These are phyloP conservation scores for Umbelopsis isabellina DNA, from an alignment of 192 early-diverging fungal species.

Conservation along the genomic window DNA sequence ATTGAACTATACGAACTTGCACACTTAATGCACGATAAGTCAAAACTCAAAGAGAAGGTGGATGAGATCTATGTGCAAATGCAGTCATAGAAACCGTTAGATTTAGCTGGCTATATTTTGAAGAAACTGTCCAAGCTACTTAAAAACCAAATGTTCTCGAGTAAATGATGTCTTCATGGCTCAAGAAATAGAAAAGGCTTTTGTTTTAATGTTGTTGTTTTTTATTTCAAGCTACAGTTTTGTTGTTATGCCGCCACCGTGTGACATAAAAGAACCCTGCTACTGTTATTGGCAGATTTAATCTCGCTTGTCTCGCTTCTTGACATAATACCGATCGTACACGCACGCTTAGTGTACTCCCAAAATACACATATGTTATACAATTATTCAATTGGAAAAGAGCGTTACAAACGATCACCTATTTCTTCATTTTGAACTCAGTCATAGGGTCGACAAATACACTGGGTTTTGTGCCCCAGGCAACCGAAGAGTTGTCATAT, in stretches of 20 bases:
- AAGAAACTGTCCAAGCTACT: background rate
- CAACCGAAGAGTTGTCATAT: background rate
- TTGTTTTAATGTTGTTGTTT: too few relatives aligned
- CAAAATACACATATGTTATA: background rate
- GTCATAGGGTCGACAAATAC: conserved; percentile 11
- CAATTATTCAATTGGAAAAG: conserved; percentile 6
- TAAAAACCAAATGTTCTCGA: background rate
- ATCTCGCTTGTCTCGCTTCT: background rate
- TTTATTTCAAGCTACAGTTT: too few relatives aligned
- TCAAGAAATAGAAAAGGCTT: too few relatives aligned
- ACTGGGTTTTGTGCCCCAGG: conserved; percentile 12
- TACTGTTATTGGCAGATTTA: background rate
- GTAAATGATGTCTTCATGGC: too few relatives aligned
- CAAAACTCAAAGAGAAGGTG: conserved; percentile 33
- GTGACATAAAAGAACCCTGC: background rate
- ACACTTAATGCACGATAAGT: conserved; percentile 38
- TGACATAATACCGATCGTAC: too few relatives aligned
- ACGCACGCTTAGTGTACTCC: background rate
- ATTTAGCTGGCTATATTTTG: background rate
- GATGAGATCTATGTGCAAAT: background rate
- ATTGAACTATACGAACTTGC: conserved; percentile 34
- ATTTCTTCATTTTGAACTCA: conserved; percentile 1
- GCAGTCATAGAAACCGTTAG: background rate
- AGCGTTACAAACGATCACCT: background rate
- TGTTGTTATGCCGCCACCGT: too few relatives aligned